Percentiles rank a stretch among this genome's conserved stretches.
Evolutionary conservation across 495 filamentous ascomycete genomes (phyloP).

Genomic region (Annulohypoxylon bovei): DNA sequence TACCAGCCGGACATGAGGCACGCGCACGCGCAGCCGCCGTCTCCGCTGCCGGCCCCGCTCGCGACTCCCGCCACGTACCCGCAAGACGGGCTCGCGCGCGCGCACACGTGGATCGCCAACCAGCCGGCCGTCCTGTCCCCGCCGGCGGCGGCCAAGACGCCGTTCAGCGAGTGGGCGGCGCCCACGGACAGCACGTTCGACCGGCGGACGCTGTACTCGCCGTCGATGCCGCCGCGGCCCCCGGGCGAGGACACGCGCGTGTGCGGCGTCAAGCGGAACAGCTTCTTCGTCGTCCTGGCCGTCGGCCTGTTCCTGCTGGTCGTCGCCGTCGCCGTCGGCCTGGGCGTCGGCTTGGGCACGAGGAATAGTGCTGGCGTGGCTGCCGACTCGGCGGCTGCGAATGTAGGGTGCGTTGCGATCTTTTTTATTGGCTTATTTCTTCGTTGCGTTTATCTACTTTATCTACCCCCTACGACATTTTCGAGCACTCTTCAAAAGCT

Average conservation of each 20-base stretch:
- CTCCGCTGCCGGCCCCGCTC: background rate
- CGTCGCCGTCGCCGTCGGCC: constrained; percentile 42
- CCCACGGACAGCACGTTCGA: constrained; percentile 19
- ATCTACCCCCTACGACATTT: background rate
- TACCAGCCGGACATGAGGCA: constrained; percentile 30
- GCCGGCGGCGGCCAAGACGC: constrained; percentile 22
- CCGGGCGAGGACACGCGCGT: constrained; percentile 4
- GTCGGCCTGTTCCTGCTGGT: constrained; percentile 42
- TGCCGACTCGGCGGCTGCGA: background rate
- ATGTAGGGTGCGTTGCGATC: constrained; percentile 15
- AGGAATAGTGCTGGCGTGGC: constrained; percentile 1
- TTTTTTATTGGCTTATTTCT: background rate
- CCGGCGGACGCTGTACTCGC: constrained; percentile 21
- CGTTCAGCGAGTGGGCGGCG: constrained; percentile 16
- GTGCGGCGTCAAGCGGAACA: constrained; percentile 34
- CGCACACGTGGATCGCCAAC: constrained; percentile 33
- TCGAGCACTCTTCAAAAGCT: background rate
- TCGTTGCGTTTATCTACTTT: background rate
- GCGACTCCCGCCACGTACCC: background rate
- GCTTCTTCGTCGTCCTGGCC: constrained; percentile 39
- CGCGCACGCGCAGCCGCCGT: constrained; percentile 4
- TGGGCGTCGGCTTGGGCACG: constrained; percentile 45
- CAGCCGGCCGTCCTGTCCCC: constrained; percentile 28
- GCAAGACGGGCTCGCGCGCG: constrained; percentile 23
- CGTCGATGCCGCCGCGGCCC: constrained; percentile 16